Percentiles rank a stretch among this genome's conserved stretches.
Conservation (phyloP, 192 early-diverging fungal species). For the Lobosporangium transversale region DNA sequence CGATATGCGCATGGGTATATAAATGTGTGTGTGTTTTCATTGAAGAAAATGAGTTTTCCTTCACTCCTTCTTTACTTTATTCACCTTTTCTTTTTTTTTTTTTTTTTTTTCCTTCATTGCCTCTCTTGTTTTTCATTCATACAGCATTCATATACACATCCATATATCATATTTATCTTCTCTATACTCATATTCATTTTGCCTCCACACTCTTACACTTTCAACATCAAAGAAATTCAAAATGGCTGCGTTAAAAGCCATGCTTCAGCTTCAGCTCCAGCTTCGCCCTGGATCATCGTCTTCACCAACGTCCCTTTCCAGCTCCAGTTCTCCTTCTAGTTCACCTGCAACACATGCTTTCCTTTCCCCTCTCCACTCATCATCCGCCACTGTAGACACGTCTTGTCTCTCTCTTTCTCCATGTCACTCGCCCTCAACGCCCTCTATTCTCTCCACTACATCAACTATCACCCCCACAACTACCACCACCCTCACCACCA, state of each 20-base stretch:
- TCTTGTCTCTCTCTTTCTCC: neutral
- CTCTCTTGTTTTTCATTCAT: neutral
- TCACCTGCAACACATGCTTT: neutral
- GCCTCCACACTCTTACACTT: neutral
- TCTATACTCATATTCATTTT: neutral
- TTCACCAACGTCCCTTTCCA: neutral
- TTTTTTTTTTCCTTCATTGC: neutral
- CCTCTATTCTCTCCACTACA: neutral
- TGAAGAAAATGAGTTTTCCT: neutral
- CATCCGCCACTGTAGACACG: neutral
- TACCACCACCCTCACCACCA: neutral
- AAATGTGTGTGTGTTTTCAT: neutral
- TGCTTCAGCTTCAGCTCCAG: constrained; percentile 51
- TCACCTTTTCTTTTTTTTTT: neutral
- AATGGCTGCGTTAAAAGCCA: constrained; percentile 42
- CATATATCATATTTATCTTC: neutral
- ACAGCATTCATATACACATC: neutral
- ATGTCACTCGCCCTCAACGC: neutral
- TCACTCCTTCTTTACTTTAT: neutral
- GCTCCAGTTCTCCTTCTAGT: constrained; percentile 1
- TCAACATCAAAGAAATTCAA: neutral
- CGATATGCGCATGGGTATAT: neutral
- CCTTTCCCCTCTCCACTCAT: no score
- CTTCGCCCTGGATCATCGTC: constrained; percentile 23
- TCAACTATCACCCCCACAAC: neutral